Evolutionary conservation across 768 basidiomycete species (phyloP), one percentile per base, ranked within the genome.

Genomic region (Termitomyces sp.): DNA sequence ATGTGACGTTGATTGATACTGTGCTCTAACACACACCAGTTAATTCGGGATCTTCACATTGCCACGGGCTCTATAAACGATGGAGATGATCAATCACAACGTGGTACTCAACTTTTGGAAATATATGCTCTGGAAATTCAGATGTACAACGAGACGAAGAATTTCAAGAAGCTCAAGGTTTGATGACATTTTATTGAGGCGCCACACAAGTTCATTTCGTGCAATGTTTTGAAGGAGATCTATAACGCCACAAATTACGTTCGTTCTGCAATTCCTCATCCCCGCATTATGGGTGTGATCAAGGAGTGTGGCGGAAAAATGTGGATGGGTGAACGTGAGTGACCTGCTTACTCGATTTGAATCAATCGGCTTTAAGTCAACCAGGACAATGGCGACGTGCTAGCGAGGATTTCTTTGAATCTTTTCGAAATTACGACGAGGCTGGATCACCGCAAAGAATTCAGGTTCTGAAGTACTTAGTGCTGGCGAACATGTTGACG

Each of bases 221-320:
- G 8, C 5, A 50, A 53, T 50, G 30, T 26, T 41, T 37, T 26
- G 33, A 65, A 97, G 93, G 94, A 97, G 72, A 97, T 98, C 53
- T 99, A 99, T 74, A 95, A 97, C 62, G 94, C 96, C 10, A 88
- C 92, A 12, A 91, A 91, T 61, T 83, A 85, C 44, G 91, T 99
- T 51, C 89, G 92, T 23, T 94, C 93, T 8, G 97, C 97, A 10
- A 98, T 99, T 59, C 94, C 97, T 15, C 97, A 98, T 74, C 97
- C 97, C 10, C 83, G 94, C 31, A 98, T 98, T 66, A 95, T 98
- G 89, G 97, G 96, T 43, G 93, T 98, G 51, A 98, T 99, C 74
- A 92, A 95, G 67, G 97, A 99, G 71, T 98, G 96, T 63, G 97
- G 97, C 15, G 97, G 97, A 2, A 99, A 99, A 74, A 99, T 99